phyloP scores from a whole-genome alignment of 768 basidiomycete species.

The Cystofilobasidium bisporidii region DNA sequence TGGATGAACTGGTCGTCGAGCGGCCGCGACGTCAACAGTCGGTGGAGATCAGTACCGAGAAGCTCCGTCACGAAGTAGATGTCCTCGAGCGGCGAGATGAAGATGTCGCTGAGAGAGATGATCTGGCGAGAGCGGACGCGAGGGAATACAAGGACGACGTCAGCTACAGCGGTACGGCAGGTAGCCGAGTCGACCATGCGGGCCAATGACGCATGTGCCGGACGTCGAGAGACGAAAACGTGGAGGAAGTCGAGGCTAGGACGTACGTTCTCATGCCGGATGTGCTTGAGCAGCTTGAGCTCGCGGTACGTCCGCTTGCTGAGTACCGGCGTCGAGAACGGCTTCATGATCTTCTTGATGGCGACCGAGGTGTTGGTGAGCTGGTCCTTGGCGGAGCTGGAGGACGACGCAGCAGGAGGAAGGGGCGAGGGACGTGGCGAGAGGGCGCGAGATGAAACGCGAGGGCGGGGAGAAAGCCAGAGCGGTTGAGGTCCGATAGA shows the following conservation, averaged over 20 bases:
- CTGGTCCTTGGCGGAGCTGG: constrained; percentile 87
- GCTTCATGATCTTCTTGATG: constrained; percentile 99
- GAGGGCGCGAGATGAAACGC: neutral
- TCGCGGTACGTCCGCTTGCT: constrained; percentile 96
- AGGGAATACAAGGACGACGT: too few species aligned
- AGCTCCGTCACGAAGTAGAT: constrained; percentile 99
- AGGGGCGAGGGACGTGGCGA: neutral
- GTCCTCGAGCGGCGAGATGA: constrained; percentile 98
- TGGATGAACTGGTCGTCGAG: constrained; percentile 98
- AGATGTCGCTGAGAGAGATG: constrained; percentile 96
- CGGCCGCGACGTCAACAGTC: constrained; percentile 87
- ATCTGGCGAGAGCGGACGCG: too few species aligned
- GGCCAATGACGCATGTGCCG: neutral
- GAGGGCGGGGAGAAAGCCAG: neutral
- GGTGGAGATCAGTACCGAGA: constrained; percentile 94
- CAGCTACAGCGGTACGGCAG: too few species aligned
- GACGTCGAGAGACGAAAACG: constrained; percentile 16
- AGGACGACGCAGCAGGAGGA: too few species aligned
- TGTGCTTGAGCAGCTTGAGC: constrained; percentile 94
- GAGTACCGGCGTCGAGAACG: constrained; percentile 91
- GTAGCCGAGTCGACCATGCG: too few species aligned
- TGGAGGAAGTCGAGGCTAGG: neutral
- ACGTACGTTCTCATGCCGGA: constrained; percentile 92
- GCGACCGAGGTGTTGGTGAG: constrained; percentile 87
- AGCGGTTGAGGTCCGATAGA: too few species aligned